These are phyloP conservation scores for Lignosus rhinocerotis DNA, from an alignment of 1,284 basidiomycete species.

Conservation along the genomic window DNA sequence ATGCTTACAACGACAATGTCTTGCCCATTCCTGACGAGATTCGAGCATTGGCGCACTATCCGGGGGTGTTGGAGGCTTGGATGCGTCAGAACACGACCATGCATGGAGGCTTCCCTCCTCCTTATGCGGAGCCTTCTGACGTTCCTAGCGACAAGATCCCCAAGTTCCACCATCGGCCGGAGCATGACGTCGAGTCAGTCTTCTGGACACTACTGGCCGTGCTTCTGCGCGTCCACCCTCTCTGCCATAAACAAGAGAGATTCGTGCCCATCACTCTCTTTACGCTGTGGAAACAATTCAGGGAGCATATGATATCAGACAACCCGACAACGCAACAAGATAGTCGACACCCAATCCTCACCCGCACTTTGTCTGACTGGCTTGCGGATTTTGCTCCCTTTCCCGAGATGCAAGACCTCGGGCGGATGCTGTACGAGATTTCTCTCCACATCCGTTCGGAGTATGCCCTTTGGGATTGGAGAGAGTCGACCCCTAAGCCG, in stretches of 20 bases:
- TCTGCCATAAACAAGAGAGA: neutral
- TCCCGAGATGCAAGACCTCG: neutral
- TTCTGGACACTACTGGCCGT: neutral
- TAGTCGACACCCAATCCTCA: neutral
- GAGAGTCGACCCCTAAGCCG: no score
- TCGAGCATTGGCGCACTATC: no score
- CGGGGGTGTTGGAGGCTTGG: no score
- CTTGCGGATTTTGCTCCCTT: neutral
- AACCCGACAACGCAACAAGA: neutral
- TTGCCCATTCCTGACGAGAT: no score
- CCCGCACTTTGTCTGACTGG: neutral
- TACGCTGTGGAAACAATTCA: neutral
- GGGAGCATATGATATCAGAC: neutral
- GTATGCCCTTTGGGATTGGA: neutral
- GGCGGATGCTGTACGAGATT: neutral
- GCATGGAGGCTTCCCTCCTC: no score
- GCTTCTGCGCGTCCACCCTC: neutral
- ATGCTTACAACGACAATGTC: no score
- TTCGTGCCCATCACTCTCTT: neutral
- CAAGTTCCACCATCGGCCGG: neutral
- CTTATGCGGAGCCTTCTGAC: no score
- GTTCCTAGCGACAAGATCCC: neutral
- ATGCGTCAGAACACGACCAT: no score
- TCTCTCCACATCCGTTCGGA: neutral
- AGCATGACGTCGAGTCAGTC: slow-evolving; percentile 2